phyloP scores from a whole-genome alignment of 768 basidiomycete genomes.

The Boletus edulis region DNA sequence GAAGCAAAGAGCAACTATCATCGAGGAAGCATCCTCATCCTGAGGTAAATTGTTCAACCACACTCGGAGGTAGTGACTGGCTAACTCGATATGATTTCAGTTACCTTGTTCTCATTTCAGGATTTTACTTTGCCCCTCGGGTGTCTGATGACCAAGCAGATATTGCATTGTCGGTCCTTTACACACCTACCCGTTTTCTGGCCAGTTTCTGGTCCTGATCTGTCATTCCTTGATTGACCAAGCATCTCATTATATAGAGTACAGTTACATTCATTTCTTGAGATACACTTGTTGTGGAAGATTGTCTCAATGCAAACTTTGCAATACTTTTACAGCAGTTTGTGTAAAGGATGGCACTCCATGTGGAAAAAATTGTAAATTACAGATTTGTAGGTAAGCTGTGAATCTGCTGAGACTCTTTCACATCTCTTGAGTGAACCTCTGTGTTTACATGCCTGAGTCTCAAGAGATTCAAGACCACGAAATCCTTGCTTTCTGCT shows the following conservation, averaged over 20 bases:
- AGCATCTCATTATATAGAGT: slow-evolving; percentile 1
- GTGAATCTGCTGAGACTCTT: no score
- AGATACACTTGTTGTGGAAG: slow-evolving; percentile 9
- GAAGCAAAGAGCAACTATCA: slow-evolving; percentile 99
- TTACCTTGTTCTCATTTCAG: slow-evolving; percentile 86
- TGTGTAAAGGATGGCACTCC: no score
- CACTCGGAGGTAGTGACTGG: neutral
- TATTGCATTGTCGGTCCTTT: slow-evolving; percentile 4
- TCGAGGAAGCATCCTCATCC: slow-evolving; percentile 90
- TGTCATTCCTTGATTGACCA: slow-evolving; percentile 2
- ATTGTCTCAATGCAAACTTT: slow-evolving; percentile 50
- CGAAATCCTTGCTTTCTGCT: no score
- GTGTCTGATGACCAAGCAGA: slow-evolving; percentile 21
- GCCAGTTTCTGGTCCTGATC: slow-evolving; percentile 13
- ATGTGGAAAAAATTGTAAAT: no score
- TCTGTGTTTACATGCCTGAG: no score
- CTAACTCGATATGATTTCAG: slow-evolving; percentile 38
- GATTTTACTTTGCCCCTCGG: slow-evolving; percentile 87
- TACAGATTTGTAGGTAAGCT: no score
- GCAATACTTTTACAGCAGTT: slow-evolving; percentile 50
- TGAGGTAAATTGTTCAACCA: slow-evolving; percentile 57
- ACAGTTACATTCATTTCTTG: slow-evolving; percentile 20
- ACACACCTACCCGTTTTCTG: slow-evolving; percentile 6
- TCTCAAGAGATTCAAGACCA: no score
- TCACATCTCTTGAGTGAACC: no score